A percentile compares a stretch with the other conserved stretches of the same genome.
Conservation (phyloP, 805 yeast genomes). For the Ogataea ramenticola region DNA sequence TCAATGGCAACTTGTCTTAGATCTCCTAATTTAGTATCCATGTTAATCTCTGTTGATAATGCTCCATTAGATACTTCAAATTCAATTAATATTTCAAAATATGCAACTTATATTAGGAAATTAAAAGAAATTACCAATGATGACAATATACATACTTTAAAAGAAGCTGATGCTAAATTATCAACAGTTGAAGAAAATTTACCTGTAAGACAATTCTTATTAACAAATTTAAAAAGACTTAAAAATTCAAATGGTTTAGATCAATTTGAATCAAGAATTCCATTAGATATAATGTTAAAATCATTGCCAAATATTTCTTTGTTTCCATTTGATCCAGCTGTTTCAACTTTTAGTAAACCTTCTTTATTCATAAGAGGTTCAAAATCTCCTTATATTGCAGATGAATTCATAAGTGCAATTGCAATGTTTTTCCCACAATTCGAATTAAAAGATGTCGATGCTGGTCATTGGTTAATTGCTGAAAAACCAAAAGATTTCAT, state of each 20-base stretch:
- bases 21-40: conserved; percentile 51
- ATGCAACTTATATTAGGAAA: conserved; percentile 60
- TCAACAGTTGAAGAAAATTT: conserved; percentile 52
- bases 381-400: conserved; percentile 70
- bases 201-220: conserved; percentile 66
- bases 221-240: conserved; percentile 56
- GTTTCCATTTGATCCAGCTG: conserved; percentile 63
- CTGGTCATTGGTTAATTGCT: conserved; percentile 91
- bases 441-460: conserved; percentile 63
- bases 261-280: conserved; percentile 47
- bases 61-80: conserved; percentile 68
- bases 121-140: conserved; percentile 50
- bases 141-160: conserved; percentile 36
- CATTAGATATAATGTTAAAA: conserved; percentile 61
- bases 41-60: conserved; percentile 78
- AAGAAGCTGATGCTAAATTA: conserved; percentile 63
- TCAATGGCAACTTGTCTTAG: conserved; percentile 82
- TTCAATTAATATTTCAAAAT: conserved; percentile 33
- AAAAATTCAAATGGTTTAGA: conserved; percentile 22
- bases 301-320: conserved; percentile 61
- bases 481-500: conserved; percentile 80
- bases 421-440: conserved; percentile 76
- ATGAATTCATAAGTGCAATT: conserved; percentile 66
- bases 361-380: conserved; percentile 75
- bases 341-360: conserved; percentile 60